Base-by-base conservation (phyloP, 2,329 filamentous ascomycete species). In the Lachnellula cervina region DNA sequence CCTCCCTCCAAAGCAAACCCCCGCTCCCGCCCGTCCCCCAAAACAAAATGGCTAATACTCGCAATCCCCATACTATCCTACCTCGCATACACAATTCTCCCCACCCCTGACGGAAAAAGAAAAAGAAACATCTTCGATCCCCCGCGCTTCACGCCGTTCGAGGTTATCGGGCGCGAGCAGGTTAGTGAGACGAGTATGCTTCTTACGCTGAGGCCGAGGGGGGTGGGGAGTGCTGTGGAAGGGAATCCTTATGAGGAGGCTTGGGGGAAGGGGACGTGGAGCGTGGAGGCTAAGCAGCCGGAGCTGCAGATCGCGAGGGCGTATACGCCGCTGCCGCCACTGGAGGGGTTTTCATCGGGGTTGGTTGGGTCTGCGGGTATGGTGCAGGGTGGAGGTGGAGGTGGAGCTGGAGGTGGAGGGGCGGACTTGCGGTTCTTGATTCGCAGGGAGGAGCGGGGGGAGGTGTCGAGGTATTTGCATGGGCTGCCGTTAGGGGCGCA, bases 281-380 rank as follows among this genome's bases (percentile, higher is more conserved):
- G 87, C 60, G 87, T 97, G 35, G 88, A 97, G 75, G 84, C 96
- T 68, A 96, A 96, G 74, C 94, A 97, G 74, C 94, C 94, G 2
- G 86, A 96, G 70, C 74, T 97, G 55, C 92, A 97, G 73, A 96
- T 99, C 64, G 89, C 90, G 44, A 77, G 94, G 59, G 86, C 90
- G 56, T 99, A 99, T 72, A 97, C 94, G 4, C 91, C 93, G 0
- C 76, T 99, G 0, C 93, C 90, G 0, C 80, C 83, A 9, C 9
- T 32, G 9, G 28, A 32, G 28, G 28, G 5, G 5, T n/a, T n/a
- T n/a, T n/a, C n/a, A n/a, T n/a, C n/a, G n/a, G n/a, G n/a, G n/a
- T n/a, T n/a, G n/a, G n/a, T n/a, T n/a, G n/a, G n/a, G n/a, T n/a
- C n/a, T n/a, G n/a, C n/a, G n/a, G n/a, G n/a, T n/a, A n/a, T n/a